Percentiles rank a stretch among this genome's conserved stretches.
These are phyloP conservation scores for Diplodia intermedia DNA, from an alignment of 2,329 filamentous ascomycete genomes.

Conservation along the genomic window DNA sequence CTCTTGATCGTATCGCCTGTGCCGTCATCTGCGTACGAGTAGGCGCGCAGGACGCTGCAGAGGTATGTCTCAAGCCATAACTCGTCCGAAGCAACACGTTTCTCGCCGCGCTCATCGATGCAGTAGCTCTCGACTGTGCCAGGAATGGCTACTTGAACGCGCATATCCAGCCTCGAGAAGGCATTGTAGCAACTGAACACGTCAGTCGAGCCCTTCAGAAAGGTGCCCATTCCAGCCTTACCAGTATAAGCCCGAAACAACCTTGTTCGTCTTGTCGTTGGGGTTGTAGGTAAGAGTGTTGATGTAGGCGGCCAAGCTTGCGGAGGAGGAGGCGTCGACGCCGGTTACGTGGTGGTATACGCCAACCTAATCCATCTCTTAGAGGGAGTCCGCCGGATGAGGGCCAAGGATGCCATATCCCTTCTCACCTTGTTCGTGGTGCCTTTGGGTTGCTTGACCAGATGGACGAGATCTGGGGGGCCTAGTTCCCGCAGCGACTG, in stretches of 20 bases:
- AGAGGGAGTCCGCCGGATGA: neutral
- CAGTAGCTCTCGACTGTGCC: slow-evolving; percentile 97
- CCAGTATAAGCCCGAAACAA: slow-evolving; percentile 94
- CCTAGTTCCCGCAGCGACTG: slow-evolving; percentile 88
- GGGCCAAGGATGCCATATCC: neutral
- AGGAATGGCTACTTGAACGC: slow-evolving; percentile 95
- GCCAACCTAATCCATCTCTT: slow-evolving; percentile 67
- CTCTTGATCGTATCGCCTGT: slow-evolving; percentile 94
- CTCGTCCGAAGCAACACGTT: slow-evolving; percentile 88
- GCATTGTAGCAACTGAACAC: slow-evolving; percentile 88
- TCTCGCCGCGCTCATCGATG: slow-evolving; percentile 95
- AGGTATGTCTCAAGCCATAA: slow-evolving; percentile 98
- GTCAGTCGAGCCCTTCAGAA: slow-evolving; percentile 40
- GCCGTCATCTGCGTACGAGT: slow-evolving; percentile 95
- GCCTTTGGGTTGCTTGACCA: slow-evolving; percentile 77
- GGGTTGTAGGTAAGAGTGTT: slow-evolving; percentile 95
- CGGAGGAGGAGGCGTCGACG: slow-evolving; percentile 95
- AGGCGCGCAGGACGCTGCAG: slow-evolving; percentile 91
- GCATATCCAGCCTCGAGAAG: slow-evolving; percentile 97
- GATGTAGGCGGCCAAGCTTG: slow-evolving; percentile 95
- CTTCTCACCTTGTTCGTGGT: slow-evolving; percentile 62
- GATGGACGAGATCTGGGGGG: slow-evolving; percentile 92
- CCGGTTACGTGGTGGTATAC: slow-evolving; percentile 98
- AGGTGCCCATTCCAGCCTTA: slow-evolving; percentile 51
- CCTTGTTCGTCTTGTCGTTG: slow-evolving; percentile 83